Conservation (phyloP, 805 yeast species). For the Starmerella vitae region DNA sequence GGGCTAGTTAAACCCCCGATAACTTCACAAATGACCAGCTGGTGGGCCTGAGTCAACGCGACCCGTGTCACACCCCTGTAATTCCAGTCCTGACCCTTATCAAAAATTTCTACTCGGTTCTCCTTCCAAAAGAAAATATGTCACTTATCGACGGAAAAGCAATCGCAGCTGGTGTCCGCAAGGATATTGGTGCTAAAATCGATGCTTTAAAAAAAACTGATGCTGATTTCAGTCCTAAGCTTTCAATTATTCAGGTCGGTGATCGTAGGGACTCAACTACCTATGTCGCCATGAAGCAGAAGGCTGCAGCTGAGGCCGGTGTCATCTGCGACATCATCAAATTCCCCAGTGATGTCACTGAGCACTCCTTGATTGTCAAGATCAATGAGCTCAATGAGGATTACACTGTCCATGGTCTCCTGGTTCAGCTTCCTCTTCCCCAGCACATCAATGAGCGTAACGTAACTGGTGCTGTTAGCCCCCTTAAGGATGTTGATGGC, state of each 20-base stretch:
- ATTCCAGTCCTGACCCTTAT: too few relatives aligned
- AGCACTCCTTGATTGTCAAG: constrained; percentile 42
- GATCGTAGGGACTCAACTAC: constrained; percentile 79
- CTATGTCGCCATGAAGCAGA: constrained; percentile 80
- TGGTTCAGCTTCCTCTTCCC: constrained; percentile 87
- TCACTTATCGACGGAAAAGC: constrained; percentile 47
- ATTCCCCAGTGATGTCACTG: constrained; percentile 47
- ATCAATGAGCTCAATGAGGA: constrained; percentile 59
- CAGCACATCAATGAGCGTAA: constrained; percentile 59
- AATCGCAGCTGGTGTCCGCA: constrained; percentile 42
- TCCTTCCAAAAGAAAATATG: constrained; percentile 10
- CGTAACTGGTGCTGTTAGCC: constrained; percentile 68
- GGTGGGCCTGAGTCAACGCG: too few relatives aligned
- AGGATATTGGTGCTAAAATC: constrained; percentile 38
- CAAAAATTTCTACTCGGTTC: neutral
- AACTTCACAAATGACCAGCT: too few relatives aligned
- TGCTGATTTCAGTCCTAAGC: constrained; percentile 50
- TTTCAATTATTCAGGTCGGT: constrained; percentile 84
- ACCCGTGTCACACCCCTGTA: too few relatives aligned
- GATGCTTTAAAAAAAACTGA: constrained; percentile 29
- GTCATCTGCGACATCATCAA: constrained; percentile 54
- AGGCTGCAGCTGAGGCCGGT: constrained; percentile 76
- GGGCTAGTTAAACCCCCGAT: too few relatives aligned
- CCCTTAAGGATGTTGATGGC: constrained; percentile 89
- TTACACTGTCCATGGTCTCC: constrained; percentile 65